Evolutionary conservation across 2,329 filamentous ascomycete genomes (phyloP).

Genomic region (Fusarium guadeloupense): DNA sequence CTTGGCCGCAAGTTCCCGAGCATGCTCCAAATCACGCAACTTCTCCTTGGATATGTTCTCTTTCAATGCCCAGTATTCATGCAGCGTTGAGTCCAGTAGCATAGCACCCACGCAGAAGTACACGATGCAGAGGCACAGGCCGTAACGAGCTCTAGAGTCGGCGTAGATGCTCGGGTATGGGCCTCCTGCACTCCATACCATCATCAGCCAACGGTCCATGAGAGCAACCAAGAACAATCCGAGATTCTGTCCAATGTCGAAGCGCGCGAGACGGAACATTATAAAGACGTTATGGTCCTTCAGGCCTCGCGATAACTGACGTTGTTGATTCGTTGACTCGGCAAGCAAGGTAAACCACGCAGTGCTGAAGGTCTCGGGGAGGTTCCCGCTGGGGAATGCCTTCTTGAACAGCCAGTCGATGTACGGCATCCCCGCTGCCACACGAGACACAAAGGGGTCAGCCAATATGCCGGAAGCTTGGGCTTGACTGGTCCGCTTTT

Average conservation of each 20-base stretch:
- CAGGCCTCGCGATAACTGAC: conserved; percentile 18
- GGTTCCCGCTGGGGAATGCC: background rate
- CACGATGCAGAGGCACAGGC: conserved; percentile 28
- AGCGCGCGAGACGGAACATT: conserved; percentile 23
- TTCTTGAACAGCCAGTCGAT: conserved; percentile 32
- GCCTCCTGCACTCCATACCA: conserved; percentile 25
- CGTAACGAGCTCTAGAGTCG: conserved; percentile 22
- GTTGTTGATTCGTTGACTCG: conserved; percentile 22
- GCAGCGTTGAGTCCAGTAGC: conserved; percentile 23
- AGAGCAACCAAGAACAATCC: conserved; percentile 28
- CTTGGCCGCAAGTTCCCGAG: conserved; percentile 1
- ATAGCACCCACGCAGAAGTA: conserved; percentile 32
- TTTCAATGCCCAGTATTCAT: conserved; percentile 28
- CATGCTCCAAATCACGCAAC: conserved; percentile 15
- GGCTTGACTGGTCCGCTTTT: conserved; percentile 14
- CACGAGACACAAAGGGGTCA: conserved; percentile 14
- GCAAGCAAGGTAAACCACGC: conserved; percentile 31
- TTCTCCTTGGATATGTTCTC: conserved; percentile 22
- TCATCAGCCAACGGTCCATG: conserved; percentile 36
- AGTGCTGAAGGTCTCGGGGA: conserved; percentile 16
- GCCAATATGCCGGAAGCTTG: background rate
- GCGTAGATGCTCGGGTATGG: conserved; percentile 32
- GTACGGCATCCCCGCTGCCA: conserved; percentile 27
- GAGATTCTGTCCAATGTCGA: conserved; percentile 32
- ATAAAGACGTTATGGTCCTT: conserved; percentile 30